Percentiles rank a stretch among this genome's conserved stretches.
Evolutionary conservation across 345 rosid genomes (phyloP).

Genomic region (Cochlearia excelsa): DNA sequence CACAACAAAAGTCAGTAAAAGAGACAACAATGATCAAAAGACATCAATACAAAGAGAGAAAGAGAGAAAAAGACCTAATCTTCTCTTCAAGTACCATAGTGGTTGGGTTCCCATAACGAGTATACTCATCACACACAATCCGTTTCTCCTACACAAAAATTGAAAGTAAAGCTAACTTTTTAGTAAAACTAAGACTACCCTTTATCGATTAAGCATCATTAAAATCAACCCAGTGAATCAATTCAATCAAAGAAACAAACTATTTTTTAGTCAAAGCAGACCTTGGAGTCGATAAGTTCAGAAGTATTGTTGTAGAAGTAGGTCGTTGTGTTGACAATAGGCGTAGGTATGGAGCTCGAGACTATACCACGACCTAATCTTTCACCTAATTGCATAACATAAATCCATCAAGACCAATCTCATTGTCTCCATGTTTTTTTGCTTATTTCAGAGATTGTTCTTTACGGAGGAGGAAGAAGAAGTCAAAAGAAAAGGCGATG

Average conservation of each 20-base stretch:
- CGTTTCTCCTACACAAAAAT: conserved; percentile 70
- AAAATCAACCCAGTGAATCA: neutral
- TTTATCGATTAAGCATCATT: neutral
- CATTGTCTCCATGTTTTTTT: no score
- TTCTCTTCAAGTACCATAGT: conserved; percentile 70
- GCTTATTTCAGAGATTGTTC: no score
- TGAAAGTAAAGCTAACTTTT: neutral
- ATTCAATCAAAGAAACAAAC: neutral
- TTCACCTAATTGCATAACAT: conserved; percentile 64
- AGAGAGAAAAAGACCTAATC: conserved; percentile 15
- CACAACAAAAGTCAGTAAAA: neutral
- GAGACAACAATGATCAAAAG: neutral
- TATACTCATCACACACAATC: conserved; percentile 63
- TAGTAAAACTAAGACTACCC: no score
- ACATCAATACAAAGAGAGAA: neutral
- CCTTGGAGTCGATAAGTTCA: conserved; percentile 88
- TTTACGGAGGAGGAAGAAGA: no score
- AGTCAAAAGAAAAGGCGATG: no score
- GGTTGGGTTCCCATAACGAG: conserved; percentile 90
- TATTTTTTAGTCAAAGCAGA: conserved; percentile 1
- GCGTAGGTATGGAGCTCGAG: conserved; percentile 80
- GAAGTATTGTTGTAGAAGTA: conserved; percentile 75
- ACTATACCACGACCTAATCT: conserved; percentile 79
- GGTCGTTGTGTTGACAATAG: conserved; percentile 71
- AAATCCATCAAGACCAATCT: no score